A percentile compares a stretch with the other conserved stretches of the same genome.
These are phyloP conservation scores for Taphrina wiesneri DNA, from an alignment of 1,139 yeast genomes.

Conservation along the genomic window DNA sequence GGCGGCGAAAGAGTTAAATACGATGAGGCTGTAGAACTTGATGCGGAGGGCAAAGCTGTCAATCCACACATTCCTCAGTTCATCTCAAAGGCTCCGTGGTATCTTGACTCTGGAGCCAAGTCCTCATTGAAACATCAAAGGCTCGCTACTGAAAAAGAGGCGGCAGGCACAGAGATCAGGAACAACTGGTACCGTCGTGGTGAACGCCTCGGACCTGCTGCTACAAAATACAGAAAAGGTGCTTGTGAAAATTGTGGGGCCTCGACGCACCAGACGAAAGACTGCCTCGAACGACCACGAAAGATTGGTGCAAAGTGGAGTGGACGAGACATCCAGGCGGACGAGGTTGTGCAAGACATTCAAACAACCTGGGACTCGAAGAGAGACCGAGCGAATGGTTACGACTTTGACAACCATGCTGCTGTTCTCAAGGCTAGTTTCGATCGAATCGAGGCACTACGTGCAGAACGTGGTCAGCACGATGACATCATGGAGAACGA, in stretches of 20 bases:
- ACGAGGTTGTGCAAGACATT: conserved; percentile 44
- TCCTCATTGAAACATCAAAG: conserved; percentile 58
- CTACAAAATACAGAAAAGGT: conserved; percentile 48
- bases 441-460: conserved; percentile 48
- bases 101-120: conserved; percentile 44
- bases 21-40: conserved; percentile 40
- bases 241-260: conserved; percentile 60
- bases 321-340: conserved; percentile 43
- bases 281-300: conserved; percentile 57
- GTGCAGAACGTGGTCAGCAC: conserved; percentile 40
- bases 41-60: conserved; percentile 48
- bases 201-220: conserved; percentile 41
- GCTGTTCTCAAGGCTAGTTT: conserved; percentile 51
- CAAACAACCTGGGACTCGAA: conserved; percentile 59
- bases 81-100: conserved; percentile 59
- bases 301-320: conserved; percentile 48
- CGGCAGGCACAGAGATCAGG: conserved; percentile 38
- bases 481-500: conserved; percentile 38
- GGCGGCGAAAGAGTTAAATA: conserved; percentile 15
- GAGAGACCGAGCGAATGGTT: conserved; percentile 79
- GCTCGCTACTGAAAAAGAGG: conserved; percentile 43
- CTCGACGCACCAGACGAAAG: conserved; percentile 50
- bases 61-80: conserved; percentile 48
- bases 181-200: conserved; percentile 46
- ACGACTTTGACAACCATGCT: conserved; percentile 61